These are phyloP conservation scores for Globisporangium orthogonon DNA, from an alignment of 352 stramenopile species.

Conservation along the genomic window DNA sequence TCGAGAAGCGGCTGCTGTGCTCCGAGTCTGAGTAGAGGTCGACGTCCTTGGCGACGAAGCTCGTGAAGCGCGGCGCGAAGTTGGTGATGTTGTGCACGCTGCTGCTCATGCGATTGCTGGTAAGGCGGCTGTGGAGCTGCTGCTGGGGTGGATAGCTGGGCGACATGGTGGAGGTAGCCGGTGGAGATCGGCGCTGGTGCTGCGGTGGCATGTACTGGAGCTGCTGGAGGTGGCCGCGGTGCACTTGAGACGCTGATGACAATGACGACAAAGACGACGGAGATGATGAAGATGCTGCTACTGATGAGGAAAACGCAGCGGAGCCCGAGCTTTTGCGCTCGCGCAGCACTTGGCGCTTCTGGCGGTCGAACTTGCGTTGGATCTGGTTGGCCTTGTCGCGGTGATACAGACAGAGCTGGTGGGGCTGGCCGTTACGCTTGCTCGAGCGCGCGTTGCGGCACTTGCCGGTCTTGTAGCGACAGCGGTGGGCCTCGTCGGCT, in stretches of 20 bases:
- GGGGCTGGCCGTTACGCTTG: conserved; percentile 82
- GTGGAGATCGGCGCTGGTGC: neutral
- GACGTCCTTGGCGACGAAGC: conserved; percentile 29
- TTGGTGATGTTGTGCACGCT: conserved; percentile 11
- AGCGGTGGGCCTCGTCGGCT: conserved; percentile 23
- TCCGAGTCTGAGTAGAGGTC: conserved; percentile 68
- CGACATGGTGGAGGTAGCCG: conserved; percentile 1
- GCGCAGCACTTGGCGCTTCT: conserved; percentile 77
- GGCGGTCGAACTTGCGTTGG: conserved; percentile 85
- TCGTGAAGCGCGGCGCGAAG: conserved; percentile 17
- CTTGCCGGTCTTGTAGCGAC: conserved; percentile 87
- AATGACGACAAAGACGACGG: conserved; percentile 5
- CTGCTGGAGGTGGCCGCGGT: conserved; percentile 10
- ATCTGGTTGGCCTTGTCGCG: conserved; percentile 88
- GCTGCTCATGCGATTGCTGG: neutral
- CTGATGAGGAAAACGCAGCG: conserved; percentile 5
- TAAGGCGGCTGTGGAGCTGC: neutral
- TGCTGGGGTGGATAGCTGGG: neutral
- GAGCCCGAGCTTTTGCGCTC: conserved; percentile 20
- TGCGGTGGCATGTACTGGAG: conserved; percentile 7
- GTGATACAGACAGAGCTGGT: conserved; percentile 86
- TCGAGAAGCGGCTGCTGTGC: conserved; percentile 47
- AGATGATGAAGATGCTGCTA: conserved; percentile 11
- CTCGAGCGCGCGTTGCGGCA: conserved; percentile 74
- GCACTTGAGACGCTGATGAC: conserved; percentile 19